phyloP scores from a whole-genome alignment of 108 stramenopile genomes.

The Skeletonema potamos region DNA sequence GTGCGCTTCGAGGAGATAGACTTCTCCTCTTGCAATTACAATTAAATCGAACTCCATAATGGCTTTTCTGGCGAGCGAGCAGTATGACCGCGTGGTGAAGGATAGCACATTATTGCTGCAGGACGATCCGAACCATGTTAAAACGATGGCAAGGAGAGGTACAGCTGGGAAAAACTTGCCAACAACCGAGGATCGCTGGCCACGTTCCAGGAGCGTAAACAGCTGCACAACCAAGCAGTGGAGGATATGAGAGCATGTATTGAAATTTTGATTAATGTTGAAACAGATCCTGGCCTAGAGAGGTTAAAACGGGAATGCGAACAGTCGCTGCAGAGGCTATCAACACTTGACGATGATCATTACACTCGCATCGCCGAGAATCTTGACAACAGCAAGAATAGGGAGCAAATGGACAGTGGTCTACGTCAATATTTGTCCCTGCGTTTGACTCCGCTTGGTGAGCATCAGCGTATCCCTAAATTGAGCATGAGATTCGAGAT shows the following conservation, averaged over 20 bases:
- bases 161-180: slow-evolving; percentile 1
- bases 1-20: background rate
- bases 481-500: slow-evolving; percentile 1
- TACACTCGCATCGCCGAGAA: background rate
- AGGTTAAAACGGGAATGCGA: background rate
- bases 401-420: background rate
- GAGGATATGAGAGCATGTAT: background rate
- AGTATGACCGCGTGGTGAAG: background rate
- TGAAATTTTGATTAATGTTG: background rate
- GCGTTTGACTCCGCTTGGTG: background rate
- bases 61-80: background rate
- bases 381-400: background rate
- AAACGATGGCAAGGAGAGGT: background rate
- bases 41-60: background rate
- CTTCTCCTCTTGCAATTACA: background rate
- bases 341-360: background rate
- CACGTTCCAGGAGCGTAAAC: background rate
- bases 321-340: background rate
- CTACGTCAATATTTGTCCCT: background rate
- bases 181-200: background rate
- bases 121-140: background rate
- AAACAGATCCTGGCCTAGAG: background rate
- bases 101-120: background rate
- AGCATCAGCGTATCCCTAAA: background rate
- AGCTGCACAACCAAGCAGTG: background rate